A percentile compares a stretch with the other conserved stretches of the same genome.
Conservation (phyloP, 148 eudicot genomes). For the Selenicereus undatus region DNA sequence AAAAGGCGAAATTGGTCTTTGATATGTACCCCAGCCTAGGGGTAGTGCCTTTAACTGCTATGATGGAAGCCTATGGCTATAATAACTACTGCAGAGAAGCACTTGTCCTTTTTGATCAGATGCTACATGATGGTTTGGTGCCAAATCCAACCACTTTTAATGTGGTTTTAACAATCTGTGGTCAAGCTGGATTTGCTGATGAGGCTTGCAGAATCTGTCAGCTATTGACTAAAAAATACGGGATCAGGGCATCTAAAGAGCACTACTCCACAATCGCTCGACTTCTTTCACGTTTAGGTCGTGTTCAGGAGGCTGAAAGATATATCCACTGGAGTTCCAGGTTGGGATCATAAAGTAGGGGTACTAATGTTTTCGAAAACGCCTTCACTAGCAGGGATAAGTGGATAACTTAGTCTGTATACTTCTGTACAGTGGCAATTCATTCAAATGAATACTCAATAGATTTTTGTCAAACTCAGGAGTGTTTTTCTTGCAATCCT, state of each 20-base stretch:
- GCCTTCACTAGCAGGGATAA: too few relatives aligned
- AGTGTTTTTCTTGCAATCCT: constrained; percentile 1
- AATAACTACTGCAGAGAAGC: constrained; percentile 42
- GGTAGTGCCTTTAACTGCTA: constrained; percentile 53
- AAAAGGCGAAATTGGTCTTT: constrained; percentile 54
- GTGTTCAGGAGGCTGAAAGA: constrained; percentile 48
- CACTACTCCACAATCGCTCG: constrained; percentile 48
- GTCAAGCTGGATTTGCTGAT: constrained; percentile 61
- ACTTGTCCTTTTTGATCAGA: constrained; percentile 41
- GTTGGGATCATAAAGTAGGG: constrained; percentile 12
- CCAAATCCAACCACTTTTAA: constrained; percentile 51
- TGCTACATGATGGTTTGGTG: constrained; percentile 40
- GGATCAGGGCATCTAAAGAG: constrained; percentile 39
- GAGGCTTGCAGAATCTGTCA: constrained; percentile 54
- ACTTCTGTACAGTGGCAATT: too few relatives aligned
- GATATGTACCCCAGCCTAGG: constrained; percentile 48
- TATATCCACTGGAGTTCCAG: constrained; percentile 41
- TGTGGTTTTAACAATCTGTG: constrained; percentile 51
- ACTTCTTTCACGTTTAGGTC: constrained; percentile 52
- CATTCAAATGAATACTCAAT: too few relatives aligned
- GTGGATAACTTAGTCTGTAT: too few relatives aligned
- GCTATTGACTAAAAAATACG: constrained; percentile 48
- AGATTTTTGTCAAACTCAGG: background rate
- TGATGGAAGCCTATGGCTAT: constrained; percentile 62
- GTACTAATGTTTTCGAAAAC: too few relatives aligned